Conservation (phyloP, 331 rosid species). For the Malus hybrid region DNA sequence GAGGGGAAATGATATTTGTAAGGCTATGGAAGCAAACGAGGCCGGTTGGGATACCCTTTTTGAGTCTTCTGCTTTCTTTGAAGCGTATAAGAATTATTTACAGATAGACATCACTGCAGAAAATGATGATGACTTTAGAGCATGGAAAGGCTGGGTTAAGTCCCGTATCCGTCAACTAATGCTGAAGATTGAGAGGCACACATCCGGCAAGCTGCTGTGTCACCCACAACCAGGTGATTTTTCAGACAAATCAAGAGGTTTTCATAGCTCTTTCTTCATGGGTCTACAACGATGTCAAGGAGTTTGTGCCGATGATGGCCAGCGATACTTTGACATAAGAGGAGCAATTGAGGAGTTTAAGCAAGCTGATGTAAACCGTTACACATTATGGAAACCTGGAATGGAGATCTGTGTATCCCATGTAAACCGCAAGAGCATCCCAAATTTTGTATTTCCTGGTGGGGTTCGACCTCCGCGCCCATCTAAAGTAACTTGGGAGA, state of each 20-base stretch:
- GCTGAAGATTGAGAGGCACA: conserved; percentile 79
- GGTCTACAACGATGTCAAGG: conserved; percentile 83
- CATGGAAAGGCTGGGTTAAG: conserved; percentile 98
- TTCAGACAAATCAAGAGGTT: conserved; percentile 67
- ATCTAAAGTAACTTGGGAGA: conserved; percentile 46
- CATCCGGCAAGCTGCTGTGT: conserved; percentile 71
- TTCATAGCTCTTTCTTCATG: conserved; percentile 78
- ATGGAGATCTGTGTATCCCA: conserved; percentile 72
- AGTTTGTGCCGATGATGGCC: conserved; percentile 28
- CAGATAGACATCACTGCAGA: conserved; percentile 73
- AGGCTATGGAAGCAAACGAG: conserved; percentile 68
- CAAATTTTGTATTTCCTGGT: conserved; percentile 72
- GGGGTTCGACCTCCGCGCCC: conserved; percentile 61
- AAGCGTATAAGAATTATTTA: conserved; percentile 74
- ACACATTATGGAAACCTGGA: conserved; percentile 63
- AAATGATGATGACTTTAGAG: conserved; percentile 70
- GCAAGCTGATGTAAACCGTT: conserved; percentile 39
- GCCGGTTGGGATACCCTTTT: conserved; percentile 86
- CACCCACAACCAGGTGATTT: conserved; percentile 89
- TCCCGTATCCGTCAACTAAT: conserved; percentile 93
- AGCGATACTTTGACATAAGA: conserved; percentile 57
- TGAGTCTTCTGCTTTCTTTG: conserved; percentile 75
- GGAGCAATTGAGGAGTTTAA: conserved; percentile 71
- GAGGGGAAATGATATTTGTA: conserved; percentile 83
- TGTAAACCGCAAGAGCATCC: conserved; percentile 66